Evolutionary conservation across 768 basidiomycete species (phyloP).

Genomic region (Phaeolepiota aurea): DNA sequence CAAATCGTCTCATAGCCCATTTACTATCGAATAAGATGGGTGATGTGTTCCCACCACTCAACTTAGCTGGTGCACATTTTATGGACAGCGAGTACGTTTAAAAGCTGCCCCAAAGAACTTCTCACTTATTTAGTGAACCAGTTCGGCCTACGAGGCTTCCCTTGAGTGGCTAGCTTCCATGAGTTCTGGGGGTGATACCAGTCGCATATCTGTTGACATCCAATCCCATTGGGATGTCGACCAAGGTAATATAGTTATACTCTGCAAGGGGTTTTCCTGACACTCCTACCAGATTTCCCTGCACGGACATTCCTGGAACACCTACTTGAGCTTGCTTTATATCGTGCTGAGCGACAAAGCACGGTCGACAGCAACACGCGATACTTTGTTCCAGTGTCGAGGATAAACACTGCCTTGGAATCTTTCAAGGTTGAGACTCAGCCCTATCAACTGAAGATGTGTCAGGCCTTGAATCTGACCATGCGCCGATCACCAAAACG

Average conservation of each 20-base stretch:
- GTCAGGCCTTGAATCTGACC: conserved; percentile 27
- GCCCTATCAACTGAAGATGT: conserved; percentile 27
- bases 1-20: conserved; percentile 17
- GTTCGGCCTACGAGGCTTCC: conserved; percentile 31
- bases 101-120: conserved; percentile 4
- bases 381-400: conserved; percentile 16
- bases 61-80: conserved; percentile 13
- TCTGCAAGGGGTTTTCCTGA: neutral
- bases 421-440: conserved; percentile 21
- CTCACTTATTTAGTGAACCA: conserved; percentile 11
- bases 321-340: conserved; percentile 31
- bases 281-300: conserved; percentile 29
- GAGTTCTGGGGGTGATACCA: conserved; percentile 19
- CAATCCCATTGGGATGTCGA: conserved; percentile 36
- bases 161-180: conserved; percentile 30
- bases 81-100: conserved; percentile 32
- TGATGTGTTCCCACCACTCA: conserved; percentile 19
- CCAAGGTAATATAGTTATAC: conserved; percentile 21
- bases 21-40: conserved; percentile 20
- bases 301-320: conserved; percentile 40
- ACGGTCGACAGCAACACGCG: conserved; percentile 6
- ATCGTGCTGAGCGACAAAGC: conserved; percentile 16
- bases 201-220: conserved; percentile 27
- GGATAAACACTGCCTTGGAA: conserved; percentile 22
- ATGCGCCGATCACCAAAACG: conserved; percentile 40